Conservation (phyloP, 73 alveolate species). For the Symbiodinium natans region DNA sequence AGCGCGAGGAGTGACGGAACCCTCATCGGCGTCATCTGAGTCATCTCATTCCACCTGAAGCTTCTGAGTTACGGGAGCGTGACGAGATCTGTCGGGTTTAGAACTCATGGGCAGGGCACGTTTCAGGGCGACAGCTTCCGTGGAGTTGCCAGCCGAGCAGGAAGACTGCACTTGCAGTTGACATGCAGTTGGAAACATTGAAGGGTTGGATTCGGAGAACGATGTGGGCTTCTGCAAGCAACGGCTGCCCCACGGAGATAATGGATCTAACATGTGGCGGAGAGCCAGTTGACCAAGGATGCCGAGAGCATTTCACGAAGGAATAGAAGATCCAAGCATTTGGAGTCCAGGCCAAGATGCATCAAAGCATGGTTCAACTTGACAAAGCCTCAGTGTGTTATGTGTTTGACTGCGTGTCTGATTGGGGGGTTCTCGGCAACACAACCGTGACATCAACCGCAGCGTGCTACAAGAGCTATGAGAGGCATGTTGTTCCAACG, state of each 20-base stretch:
- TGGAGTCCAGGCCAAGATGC: neutral
- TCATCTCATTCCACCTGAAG: neutral
- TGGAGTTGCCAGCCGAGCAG: neutral
- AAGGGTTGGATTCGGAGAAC: neutral
- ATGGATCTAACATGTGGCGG: neutral
- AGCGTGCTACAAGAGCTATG: neutral
- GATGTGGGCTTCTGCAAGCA: neutral
- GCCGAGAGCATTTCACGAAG: neutral
- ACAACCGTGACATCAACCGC: neutral
- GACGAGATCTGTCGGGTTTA: neutral
- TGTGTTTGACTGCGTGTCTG: neutral
- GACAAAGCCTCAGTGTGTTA: too few species aligned
- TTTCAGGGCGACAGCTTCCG: neutral
- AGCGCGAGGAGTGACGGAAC: conserved; percentile 1
- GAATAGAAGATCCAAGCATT: neutral
- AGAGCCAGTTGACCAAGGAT: neutral
- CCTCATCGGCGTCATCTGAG: neutral
- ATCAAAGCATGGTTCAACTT: neutral
- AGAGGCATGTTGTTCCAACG: neutral
- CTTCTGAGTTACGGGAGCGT: neutral
- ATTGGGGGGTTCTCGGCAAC: neutral
- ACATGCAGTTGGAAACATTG: neutral
- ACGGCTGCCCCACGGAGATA: conserved; percentile 13
- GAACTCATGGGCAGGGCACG: too few species aligned
- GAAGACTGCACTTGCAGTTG: too few species aligned